Conservation (phyloP, 192 early-diverging fungal species). For the Chytriomyces confervae region DNA sequence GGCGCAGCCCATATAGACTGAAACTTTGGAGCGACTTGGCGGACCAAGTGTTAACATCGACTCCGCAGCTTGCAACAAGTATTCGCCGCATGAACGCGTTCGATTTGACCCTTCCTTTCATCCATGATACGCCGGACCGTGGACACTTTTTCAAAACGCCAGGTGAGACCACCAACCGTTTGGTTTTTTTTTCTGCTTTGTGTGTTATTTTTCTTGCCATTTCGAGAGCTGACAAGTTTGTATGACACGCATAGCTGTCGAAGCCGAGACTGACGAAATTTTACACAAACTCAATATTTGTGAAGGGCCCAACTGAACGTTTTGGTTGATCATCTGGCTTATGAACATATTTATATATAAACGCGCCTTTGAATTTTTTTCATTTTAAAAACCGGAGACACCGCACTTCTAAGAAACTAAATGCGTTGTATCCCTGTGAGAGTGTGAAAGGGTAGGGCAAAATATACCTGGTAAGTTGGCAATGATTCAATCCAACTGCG, state of each 20-base stretch:
- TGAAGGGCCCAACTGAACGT: not conserved
- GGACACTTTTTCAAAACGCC: conserved; percentile 11
- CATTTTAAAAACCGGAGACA: too few species aligned
- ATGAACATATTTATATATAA: too few species aligned
- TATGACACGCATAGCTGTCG: not conserved
- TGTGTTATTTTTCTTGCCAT: too few species aligned
- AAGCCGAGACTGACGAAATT: conserved; percentile 9
- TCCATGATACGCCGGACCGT: not conserved
- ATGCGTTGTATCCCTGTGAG: too few species aligned
- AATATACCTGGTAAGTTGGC: too few species aligned
- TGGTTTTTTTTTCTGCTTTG: not conserved
- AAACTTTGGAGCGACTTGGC: conserved; percentile 3
- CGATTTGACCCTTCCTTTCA: conserved; percentile 2
- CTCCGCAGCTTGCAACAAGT: not conserved
- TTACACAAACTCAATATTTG: conserved; percentile 16
- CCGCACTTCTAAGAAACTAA: too few species aligned
- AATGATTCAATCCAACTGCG: too few species aligned
- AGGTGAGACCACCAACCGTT: not conserved
- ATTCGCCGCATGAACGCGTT: not conserved
- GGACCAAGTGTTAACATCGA: not conserved
- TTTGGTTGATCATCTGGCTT: too few species aligned
- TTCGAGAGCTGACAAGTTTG: not conserved
- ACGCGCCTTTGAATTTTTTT: too few species aligned
- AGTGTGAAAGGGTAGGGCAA: too few species aligned
- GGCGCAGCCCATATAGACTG: conserved; percentile 8